Percentiles rank a stretch among this genome's conserved stretches.
These are phyloP conservation scores for Coniochaeta sp. DNA, from an alignment of 2,329 filamentous ascomycete species.

Conservation along the genomic window DNA sequence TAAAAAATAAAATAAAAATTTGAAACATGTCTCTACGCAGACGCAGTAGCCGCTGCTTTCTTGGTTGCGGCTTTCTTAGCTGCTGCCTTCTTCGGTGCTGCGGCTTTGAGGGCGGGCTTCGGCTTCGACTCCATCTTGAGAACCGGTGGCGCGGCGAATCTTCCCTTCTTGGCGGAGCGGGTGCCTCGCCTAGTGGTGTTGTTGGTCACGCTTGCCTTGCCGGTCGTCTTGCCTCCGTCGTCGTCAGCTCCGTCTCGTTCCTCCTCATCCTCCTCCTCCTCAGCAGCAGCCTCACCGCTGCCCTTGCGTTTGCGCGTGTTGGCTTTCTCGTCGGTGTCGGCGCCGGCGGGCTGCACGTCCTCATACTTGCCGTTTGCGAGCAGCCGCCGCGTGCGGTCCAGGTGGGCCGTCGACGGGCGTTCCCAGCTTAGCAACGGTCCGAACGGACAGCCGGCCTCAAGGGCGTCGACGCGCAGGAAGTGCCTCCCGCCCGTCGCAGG, in stretches of 20 bases:
- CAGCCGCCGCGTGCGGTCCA: neutral
- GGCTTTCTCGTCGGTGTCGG: too few species aligned
- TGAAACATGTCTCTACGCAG: too few species aligned
- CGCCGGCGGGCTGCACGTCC: neutral
- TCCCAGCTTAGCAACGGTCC: neutral
- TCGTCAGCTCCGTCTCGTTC: neutral
- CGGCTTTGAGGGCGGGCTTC: neutral
- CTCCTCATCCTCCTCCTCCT: neutral
- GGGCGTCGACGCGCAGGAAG: neutral
- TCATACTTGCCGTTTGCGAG: neutral
- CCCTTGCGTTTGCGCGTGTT: neutral
- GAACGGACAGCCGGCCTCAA: neutral
- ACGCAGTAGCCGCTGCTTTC: too few species aligned
- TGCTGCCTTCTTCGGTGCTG: too few species aligned
- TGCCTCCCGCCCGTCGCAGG: neutral
- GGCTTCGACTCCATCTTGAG: neutral
- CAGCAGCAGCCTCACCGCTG: too few species aligned
- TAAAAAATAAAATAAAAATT: too few species aligned
- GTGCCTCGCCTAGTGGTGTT: neutral
- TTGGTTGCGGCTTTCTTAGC: too few species aligned
- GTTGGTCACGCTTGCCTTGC: neutral
- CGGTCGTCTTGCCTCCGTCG: neutral
- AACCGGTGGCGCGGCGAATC: neutral
- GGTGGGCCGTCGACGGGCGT: neutral
- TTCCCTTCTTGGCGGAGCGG: neutral